Base-by-base conservation (phyloP, 2,329 filamentous ascomycete species). In the Trichoderma atrobrunneum region DNA sequence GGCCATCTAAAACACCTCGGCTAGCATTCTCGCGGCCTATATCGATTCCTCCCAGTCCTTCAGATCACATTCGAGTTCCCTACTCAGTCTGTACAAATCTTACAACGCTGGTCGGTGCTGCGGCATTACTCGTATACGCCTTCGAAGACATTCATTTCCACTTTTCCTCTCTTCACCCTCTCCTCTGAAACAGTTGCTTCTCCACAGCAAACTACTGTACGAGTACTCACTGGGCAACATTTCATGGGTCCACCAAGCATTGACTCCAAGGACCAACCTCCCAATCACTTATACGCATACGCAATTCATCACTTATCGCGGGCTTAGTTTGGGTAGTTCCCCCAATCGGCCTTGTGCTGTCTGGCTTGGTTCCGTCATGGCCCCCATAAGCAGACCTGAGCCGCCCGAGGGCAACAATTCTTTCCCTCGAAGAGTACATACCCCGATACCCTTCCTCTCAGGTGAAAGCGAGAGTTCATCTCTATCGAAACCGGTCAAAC, bases 401-500 rank as follows among this genome's bases (percentile, higher is more conserved):
- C 56, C 64, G 12, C 36, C 56, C 6, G 71, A 72, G 51, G 57
- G 71, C 63, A 65, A 64, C 36, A 54, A 56, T 60, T 77, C 75
- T 10, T 62, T 68, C 16, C 62, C 61, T 21, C 72, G 68, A 34
- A 39, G 68, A 21, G 43, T 28, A 28, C 43, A 61, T n/a, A 28
- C 18, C 34, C 34, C 32, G 16, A 66, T 57, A 11, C 56, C 66
- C 34, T 60, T 72, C 34, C 43, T 70, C 70, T 62, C 67, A 32
- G 65, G 51, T 5, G 73, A 75, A 34, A 36, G 65, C 21, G 72
- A 70, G 39, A 56, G 71, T 14, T 61, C 57, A 32, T 75, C 85
- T 6, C 83, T 85, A 14, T 74, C 87, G 71, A 84, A 85, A 48
- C 74, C 79, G 7, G 82, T 83, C 61, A 87, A 83, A 75, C 75